Percentiles rank a stretch among this genome's conserved stretches.
phyloP scores from a whole-genome alignment of 345 rosid species.

The Iberis pinnata region DNA sequence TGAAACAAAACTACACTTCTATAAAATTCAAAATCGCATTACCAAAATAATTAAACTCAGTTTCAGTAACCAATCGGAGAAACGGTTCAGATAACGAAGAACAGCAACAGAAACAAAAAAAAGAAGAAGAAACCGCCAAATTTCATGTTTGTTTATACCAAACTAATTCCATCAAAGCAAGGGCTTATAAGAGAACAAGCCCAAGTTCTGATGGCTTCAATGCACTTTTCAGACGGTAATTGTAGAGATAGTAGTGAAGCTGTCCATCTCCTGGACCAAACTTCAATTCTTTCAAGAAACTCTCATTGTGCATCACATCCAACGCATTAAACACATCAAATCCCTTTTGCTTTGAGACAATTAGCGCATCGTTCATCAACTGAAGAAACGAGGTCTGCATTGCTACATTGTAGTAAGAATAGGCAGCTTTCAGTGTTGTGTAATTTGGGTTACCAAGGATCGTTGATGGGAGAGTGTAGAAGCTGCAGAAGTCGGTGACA shows the following conservation, averaged over 20 bases:
- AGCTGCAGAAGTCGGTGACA: constrained; percentile 90
- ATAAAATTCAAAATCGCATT: constrained; percentile 20
- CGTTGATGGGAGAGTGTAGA: constrained; percentile 88
- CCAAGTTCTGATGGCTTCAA: constrained; percentile 75
- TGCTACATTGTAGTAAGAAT: constrained; percentile 83
- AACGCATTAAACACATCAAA: constrained; percentile 84
- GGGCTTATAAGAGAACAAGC: constrained; percentile 64
- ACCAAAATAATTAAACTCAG: constrained; percentile 28
- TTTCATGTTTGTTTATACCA: constrained; percentile 13
- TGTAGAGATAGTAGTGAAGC: constrained; percentile 84
- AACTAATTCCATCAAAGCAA: constrained; percentile 18
- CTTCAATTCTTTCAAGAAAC: constrained; percentile 83
- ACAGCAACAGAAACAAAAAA: background rate
- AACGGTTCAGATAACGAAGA: constrained; percentile 12
- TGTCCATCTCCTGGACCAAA: constrained; percentile 95
- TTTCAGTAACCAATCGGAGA: constrained; percentile 8
- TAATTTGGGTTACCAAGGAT: constrained; percentile 82
- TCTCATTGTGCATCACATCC: constrained; percentile 89
- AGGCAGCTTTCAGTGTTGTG: constrained; percentile 76
- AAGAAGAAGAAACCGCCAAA: background rate
- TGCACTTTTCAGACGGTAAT: constrained; percentile 53
- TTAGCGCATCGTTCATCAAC: constrained; percentile 83
- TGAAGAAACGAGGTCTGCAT: constrained; percentile 78
- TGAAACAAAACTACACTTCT: background rate
- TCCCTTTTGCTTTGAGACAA: constrained; percentile 73